Percentiles rank a stretch among this genome's conserved stretches.
Conservation (phyloP, 257 asterid species). For the Hygrophila difformis region DNA sequence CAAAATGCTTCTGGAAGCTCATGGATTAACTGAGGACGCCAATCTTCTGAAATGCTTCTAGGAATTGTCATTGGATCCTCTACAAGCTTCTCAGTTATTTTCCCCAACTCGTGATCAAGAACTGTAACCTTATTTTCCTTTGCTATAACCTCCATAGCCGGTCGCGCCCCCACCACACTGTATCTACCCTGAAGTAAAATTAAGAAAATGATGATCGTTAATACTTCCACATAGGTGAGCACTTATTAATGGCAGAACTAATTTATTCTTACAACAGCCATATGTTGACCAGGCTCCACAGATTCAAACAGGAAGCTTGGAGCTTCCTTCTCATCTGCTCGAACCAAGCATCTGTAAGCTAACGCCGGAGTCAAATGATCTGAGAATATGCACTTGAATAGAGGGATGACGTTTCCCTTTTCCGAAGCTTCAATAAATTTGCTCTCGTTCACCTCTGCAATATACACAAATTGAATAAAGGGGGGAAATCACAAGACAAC, state of each 20-base stretch:
- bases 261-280: conserved; percentile 46
- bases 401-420: conserved; percentile 61
- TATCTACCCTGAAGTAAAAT: conserved; percentile 65
- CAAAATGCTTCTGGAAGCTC: conserved; percentile 82
- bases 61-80: conserved; percentile 76
- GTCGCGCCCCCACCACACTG: conserved; percentile 85
- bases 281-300: conserved; percentile 61
- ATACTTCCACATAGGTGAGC: neutral
- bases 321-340: conserved; percentile 74
- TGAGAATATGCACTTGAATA: conserved; percentile 65
- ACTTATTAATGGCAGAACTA: neutral
- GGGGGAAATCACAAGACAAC: neutral
- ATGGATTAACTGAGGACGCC: conserved; percentile 57
- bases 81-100: conserved; percentile 30
- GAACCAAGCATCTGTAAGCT: conserved; percentile 87
- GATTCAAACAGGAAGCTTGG: conserved; percentile 93
- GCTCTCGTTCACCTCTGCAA: conserved; percentile 45
- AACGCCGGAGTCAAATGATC: conserved; percentile 91
- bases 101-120: conserved; percentile 55
- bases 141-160: conserved; percentile 68
- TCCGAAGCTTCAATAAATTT: conserved; percentile 58
- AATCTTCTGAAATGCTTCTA: conserved; percentile 50
- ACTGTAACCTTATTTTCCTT: conserved; percentile 64
- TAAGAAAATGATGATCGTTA: neutral
- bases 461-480: neutral